phyloP scores from a whole-genome alignment of 2,329 filamentous ascomycete genomes.

The Botryotinia calthae region DNA sequence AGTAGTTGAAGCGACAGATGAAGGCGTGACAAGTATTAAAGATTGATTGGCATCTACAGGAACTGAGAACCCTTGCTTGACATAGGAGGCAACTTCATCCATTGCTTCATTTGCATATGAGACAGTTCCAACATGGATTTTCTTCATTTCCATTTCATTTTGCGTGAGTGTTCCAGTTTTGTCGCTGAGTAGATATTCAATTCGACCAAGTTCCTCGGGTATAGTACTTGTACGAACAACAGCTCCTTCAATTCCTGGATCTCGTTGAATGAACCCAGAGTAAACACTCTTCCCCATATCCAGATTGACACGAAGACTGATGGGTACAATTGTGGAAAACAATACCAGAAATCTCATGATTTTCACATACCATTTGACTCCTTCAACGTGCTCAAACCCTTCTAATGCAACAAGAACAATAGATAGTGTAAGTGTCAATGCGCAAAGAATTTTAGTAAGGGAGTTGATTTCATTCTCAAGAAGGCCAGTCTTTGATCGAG shows the following conservation, averaged over 20 bases:
- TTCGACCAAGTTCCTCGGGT: slow-evolving; percentile 89
- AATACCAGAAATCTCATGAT: slow-evolving; percentile 98
- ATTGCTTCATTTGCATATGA: slow-evolving; percentile 98
- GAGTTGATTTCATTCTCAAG: slow-evolving; percentile 97
- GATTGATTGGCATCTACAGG: slow-evolving; percentile 47
- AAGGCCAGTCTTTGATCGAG: slow-evolving; percentile 89
- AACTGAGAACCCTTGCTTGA: slow-evolving; percentile 76
- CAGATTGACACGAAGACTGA: slow-evolving; percentile 91
- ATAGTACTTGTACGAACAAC: slow-evolving; percentile 97
- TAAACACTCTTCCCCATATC: slow-evolving; percentile 98
- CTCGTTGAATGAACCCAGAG: slow-evolving; percentile 90
- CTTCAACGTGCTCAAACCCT: slow-evolving; percentile 67
- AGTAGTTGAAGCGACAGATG: slow-evolving; percentile 60
- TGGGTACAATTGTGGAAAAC: slow-evolving; percentile 98
- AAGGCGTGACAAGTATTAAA: slow-evolving; percentile 67
- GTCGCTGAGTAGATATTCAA: slow-evolving; percentile 94
- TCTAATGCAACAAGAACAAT: slow-evolving; percentile 85
- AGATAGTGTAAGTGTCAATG: slow-evolving; percentile 81
- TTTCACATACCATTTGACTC: slow-evolving; percentile 84
- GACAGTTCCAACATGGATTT: slow-evolving; percentile 96
- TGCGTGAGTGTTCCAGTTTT: slow-evolving; percentile 98
- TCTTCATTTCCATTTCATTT: slow-evolving; percentile 98
- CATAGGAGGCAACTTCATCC: slow-evolving; percentile 89
- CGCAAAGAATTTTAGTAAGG: slow-evolving; percentile 91
- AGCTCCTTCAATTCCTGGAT: slow-evolving; percentile 84